Conservation (phyloP, 768 basidiomycete genomes). For the Tephrocybe sp. region DNA sequence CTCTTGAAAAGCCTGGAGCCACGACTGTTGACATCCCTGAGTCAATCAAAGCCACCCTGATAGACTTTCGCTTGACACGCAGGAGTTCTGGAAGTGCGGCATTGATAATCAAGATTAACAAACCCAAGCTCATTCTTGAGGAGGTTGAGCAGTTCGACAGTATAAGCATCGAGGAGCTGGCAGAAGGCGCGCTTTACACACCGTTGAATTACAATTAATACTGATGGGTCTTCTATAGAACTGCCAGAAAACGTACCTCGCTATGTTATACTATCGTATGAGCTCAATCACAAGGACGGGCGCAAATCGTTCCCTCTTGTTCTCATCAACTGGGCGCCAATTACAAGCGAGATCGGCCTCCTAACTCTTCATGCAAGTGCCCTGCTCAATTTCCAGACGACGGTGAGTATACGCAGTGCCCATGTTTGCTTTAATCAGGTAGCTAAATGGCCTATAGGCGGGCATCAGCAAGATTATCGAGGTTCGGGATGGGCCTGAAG, state of each 20-base stretch:
- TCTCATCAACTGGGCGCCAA: slow-evolving; percentile 87
- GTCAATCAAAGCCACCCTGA: slow-evolving; percentile 70
- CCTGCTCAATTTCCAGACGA: slow-evolving; percentile 73
- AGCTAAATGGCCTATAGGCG: slow-evolving; percentile 39
- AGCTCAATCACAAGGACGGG: slow-evolving; percentile 76
- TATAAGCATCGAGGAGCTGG: slow-evolving; percentile 79
- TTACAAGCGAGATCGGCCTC: slow-evolving; percentile 69
- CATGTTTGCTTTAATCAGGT: background rate
- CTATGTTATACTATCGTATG: slow-evolving; percentile 83
- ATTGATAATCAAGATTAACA: slow-evolving; percentile 89
- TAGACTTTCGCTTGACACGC: slow-evolving; percentile 78
- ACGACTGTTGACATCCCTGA: slow-evolving; percentile 88
- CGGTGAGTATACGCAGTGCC: slow-evolving; percentile 44
- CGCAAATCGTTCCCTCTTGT: slow-evolving; percentile 83
- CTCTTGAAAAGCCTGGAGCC: slow-evolving; percentile 51
- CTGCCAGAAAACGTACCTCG: slow-evolving; percentile 86
- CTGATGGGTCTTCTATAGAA: slow-evolving; percentile 42
- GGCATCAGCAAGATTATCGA: slow-evolving; percentile 81
- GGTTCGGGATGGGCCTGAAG: slow-evolving; percentile 77
- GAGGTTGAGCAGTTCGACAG: slow-evolving; percentile 78
- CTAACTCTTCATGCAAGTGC: slow-evolving; percentile 84
- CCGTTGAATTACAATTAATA: background rate
- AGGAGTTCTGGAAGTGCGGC: slow-evolving; percentile 73
- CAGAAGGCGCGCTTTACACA: slow-evolving; percentile 60
- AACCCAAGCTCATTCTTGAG: slow-evolving; percentile 74